Base-by-base conservation (phyloP, 768 basidiomycete genomes). In the Sarcodon sp. region DNA sequence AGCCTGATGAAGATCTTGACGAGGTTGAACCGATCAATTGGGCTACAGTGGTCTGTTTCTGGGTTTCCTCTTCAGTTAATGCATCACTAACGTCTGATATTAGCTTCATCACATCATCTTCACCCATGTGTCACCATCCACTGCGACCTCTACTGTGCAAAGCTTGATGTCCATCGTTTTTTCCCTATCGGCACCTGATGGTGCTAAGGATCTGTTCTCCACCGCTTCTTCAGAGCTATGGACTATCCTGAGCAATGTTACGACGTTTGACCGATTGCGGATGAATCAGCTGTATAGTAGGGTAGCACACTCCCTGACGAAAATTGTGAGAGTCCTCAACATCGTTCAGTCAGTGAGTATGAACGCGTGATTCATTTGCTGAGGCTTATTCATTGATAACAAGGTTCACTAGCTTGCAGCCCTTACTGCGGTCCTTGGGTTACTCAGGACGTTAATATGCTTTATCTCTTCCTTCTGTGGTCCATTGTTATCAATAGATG, bases 31-130 rank as follows among this genome's bases (percentile, higher is more conserved):
- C 39, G 8, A 15, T 41, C 16, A 16, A 15, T 13, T 41, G 15
- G 39, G 39, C 13, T 41, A 27, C 16, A 41, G 39, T 6, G 39
- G 39, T 41, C 21, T 27, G 4, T 27, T 27, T 27, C 4, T 27
- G 21, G 21, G 3, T 27, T 27, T 27, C 21, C 4, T 27, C 21
- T 27, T 4, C 21, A 27, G 21, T 27, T 4, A 27, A 27, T 27
- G 21, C 21, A 4, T 27, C 21, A 27, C 21, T 27, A 27, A 27
- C 35, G 55, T 13, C 13, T 47, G 9, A 18, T 10, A 35, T 38
- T 52, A 87, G 84, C 62, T 85, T 43, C 76, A 73, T 52, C 69
- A 73, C 37, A 67, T 81, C 31, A 59, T 86, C n/a, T 56, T 85
- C 47, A 76, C 73, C 0, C 84, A 87, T 59, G 64, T 66, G 2